Base-by-base conservation (phyloP, 768 basidiomycete genomes). In the Kwoniella heveanensis region DNA sequence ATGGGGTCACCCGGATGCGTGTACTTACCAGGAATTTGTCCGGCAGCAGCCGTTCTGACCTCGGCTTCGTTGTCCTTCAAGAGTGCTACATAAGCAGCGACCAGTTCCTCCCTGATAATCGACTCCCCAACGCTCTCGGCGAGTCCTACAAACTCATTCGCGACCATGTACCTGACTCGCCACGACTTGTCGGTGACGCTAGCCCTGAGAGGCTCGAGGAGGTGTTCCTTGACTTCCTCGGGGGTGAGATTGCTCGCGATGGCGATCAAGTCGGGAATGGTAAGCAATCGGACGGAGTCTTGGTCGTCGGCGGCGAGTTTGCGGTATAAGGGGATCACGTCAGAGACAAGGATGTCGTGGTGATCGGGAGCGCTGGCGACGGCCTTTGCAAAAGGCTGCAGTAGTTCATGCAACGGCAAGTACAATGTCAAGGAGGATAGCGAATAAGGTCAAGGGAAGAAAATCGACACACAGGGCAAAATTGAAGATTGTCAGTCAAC, bases 61-160 rank as follows among this genome's bases (percentile, higher is more conserved):
- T 99, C 96, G 21, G 96, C 96, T 81, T 99, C 96, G 73, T 95
- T 95, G 77, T 99, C 96, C 81, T 97, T 98, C 76, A 99, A 83
- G 60, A 99, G 84, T 62, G 90, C 88, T 6, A 97, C 92, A 79
- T 89, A 98, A 66, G 95, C 92, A 27, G 87, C 87, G 68, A 94
- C 92, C 65, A 98, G 82, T 77, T 99, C 96, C 70, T 97, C 95
- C 68, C 92, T 85, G 49, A 96, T 91, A 58, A 98, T 85, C 53
- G 93, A 92, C 64, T 85, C 82, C 2, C 96, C 95, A 17, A 96
- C 90, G 8, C 91, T 88, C 76, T 92, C 89, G 0, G 95, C 92
- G 58, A 99, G 86, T 22, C 67, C 90, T 69, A 98, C 96, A 81
- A 98, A 98, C 79, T 97, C 91, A 67, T 86, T 92, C 1, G 94